A percentile compares a stretch with the other conserved stretches of the same genome.
Conservation (phyloP, 1,284 basidiomycete genomes). For the Pascua sp. region DNA sequence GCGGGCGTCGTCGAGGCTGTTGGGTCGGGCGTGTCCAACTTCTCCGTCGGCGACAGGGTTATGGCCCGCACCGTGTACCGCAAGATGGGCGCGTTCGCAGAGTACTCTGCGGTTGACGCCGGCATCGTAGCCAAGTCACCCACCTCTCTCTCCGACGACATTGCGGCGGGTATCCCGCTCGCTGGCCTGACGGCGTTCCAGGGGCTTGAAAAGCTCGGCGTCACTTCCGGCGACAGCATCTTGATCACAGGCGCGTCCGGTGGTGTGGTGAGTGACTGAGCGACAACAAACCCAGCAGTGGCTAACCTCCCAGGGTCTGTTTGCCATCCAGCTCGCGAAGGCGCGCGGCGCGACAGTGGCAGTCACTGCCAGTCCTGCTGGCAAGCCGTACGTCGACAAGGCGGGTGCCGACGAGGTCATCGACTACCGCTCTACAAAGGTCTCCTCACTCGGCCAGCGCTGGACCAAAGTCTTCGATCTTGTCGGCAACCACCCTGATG, state of each 20-base stretch:
- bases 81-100: conserved; percentile 42
- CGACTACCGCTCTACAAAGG: conserved; percentile 29
- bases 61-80: conserved; percentile 51
- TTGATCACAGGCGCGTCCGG: conserved; percentile 53
- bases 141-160: conserved; percentile 2
- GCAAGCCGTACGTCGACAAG: conserved; percentile 47
- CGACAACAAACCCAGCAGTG: too few species aligned
- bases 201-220: conserved; percentile 11
- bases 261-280: conserved; percentile 28
- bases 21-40: conserved; percentile 16
- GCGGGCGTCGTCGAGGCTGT: conserved; percentile 50
- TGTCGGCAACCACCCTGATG: conserved; percentile 6
- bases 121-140: conserved; percentile 10
- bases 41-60: conserved; percentile 51
- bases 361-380: conserved; percentile 50
- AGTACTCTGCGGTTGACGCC: conserved; percentile 41
- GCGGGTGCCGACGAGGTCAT: conserved; percentile 52
- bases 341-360: conserved; percentile 50
- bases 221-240: conserved; percentile 22
- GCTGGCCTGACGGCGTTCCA: conserved; percentile 20
- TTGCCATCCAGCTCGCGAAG: conserved; percentile 52
- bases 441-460: neutral
- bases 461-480: conserved; percentile 18
- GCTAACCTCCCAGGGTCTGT: conserved; percentile 38
- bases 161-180: conserved; percentile 19